Conservation (phyloP, 768 basidiomycete species). For the Collybia mongolica region DNA sequence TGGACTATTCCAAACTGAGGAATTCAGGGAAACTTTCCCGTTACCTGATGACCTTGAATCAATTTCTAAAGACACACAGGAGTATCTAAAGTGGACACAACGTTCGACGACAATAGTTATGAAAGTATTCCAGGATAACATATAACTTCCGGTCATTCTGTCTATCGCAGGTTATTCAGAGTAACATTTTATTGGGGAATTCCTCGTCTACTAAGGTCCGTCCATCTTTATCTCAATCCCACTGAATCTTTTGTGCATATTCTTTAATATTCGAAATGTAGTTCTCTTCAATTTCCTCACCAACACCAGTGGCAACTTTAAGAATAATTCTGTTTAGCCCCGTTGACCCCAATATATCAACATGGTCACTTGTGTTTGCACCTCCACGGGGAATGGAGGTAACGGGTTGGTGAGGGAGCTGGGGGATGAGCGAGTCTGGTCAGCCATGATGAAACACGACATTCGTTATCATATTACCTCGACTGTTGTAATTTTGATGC, state of each 20-base stretch:
- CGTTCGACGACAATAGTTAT: slow-evolving; percentile 9
- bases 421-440: background rate
- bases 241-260: slow-evolving; percentile 70
- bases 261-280: slow-evolving; percentile 78
- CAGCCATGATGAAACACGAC: background rate
- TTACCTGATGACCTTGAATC: slow-evolving; percentile 9
- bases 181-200: background rate
- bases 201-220: background rate
- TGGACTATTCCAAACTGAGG: slow-evolving; percentile 13
- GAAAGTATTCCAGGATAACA: slow-evolving; percentile 4
- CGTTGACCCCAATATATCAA: slow-evolving; percentile 80
- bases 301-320: slow-evolving; percentile 84
- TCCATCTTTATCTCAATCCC: slow-evolving; percentile 52
- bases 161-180: too few species aligned
- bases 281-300: slow-evolving; percentile 65
- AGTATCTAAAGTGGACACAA: slow-evolving; percentile 19
- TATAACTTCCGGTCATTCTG: background rate
- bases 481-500: slow-evolving; percentile 83
- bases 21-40: slow-evolving; percentile 16
- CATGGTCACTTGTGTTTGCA: slow-evolving; percentile 88
- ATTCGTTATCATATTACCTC: slow-evolving; percentile 53
- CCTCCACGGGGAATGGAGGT: slow-evolving; percentile 81
- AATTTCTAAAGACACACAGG: slow-evolving; percentile 18
- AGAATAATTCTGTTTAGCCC: slow-evolving; percentile 88
- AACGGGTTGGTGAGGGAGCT: slow-evolving; percentile 82